Evolutionary conservation across 495 filamentous ascomycete genomes (phyloP).

Genomic region (Hyaloscypha bicolor): DNA sequence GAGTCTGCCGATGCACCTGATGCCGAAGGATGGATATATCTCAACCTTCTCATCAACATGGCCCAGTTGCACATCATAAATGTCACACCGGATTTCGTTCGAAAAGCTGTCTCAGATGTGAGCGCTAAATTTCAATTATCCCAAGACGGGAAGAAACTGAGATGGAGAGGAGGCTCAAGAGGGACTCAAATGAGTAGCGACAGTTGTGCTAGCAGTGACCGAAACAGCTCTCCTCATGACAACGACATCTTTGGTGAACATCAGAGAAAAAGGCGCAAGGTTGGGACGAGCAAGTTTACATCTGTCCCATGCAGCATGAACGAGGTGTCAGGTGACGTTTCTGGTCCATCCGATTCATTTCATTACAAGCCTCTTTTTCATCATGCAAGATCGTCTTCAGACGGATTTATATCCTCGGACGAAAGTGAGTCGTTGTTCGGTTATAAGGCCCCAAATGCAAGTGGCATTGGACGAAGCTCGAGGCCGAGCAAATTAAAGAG

Average conservation of each 20-base stretch:
- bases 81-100: constrained; percentile 72
- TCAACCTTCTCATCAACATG: constrained; percentile 80
- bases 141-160: constrained; percentile 69
- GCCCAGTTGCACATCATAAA: constrained; percentile 79
- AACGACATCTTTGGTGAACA: constrained; percentile 45
- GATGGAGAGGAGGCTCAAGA: constrained; percentile 69
- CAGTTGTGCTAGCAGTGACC: constrained; percentile 44
- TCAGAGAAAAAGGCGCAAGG: constrained; percentile 35
- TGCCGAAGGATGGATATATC: constrained; percentile 72
- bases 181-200: constrained; percentile 62
- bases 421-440: constrained; percentile 36
- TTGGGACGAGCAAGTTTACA: constrained; percentile 27
- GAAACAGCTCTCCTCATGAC: constrained; percentile 41
- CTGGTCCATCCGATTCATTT: constrained; percentile 37
- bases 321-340: constrained; percentile 19
- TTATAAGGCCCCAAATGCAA: not conserved
- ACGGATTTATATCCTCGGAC: constrained; percentile 43
- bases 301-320: constrained; percentile 31
- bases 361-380: constrained; percentile 68
- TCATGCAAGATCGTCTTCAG: constrained; percentile 46
- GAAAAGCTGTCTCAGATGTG: constrained; percentile 62
- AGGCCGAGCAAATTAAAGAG: not conserved
- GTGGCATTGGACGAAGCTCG: constrained; percentile 1
- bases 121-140: constrained; percentile 75
- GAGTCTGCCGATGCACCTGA: constrained; percentile 50